Evolutionary conservation across 805 yeast genomes (phyloP).

Genomic region (Pichia exigua): DNA sequence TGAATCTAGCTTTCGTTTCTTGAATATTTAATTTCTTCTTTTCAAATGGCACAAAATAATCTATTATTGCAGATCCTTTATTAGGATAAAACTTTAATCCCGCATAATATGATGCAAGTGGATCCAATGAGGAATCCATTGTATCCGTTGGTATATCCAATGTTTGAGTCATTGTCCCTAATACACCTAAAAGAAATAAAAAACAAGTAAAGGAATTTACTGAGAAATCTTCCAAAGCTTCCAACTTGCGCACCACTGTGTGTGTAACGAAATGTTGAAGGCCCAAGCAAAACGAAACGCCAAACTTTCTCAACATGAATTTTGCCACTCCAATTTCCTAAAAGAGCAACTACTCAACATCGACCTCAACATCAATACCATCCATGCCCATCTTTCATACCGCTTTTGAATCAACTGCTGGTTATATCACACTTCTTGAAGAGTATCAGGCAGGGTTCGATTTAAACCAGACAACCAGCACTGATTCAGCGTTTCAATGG

Average conservation of each 20-base stretch:
- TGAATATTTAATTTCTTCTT: conserved; percentile 38
- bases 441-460: background rate
- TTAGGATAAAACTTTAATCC: background rate
- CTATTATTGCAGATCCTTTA: background rate
- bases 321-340: background rate
- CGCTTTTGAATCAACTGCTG: background rate
- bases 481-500: conserved; percentile 6
- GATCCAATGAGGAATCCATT: background rate
- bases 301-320: background rate
- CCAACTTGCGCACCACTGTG: no score
- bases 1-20: conserved; percentile 59
- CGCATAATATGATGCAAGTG: background rate
- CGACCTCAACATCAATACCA: no score
- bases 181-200: no score
- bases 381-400: background rate
- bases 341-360: background rate
- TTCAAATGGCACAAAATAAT: conserved; percentile 28
- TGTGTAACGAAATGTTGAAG: no score
- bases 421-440: background rate
- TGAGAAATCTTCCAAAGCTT: no score
- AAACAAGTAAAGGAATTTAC: no score
- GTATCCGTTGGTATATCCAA: background rate
- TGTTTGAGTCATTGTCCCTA: background rate
- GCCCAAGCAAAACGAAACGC: background rate
- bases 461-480: background rate